phyloP scores from a whole-genome alignment of 2,329 filamentous ascomycete species.

The Colletotrichum tanaceti region DNA sequence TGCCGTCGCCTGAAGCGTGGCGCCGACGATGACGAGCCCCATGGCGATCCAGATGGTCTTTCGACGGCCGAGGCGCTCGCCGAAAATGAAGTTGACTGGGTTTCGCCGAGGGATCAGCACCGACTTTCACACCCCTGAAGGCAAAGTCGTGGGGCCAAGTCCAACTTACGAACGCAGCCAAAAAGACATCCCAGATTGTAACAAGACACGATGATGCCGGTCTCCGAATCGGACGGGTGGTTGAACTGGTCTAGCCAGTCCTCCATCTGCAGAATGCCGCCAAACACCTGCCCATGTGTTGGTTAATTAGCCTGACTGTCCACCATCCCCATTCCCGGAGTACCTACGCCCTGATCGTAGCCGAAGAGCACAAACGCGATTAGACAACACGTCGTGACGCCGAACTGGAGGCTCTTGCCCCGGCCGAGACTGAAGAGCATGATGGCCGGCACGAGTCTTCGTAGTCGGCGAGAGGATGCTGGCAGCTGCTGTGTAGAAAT shows the following conservation, averaged over 20 bases:
- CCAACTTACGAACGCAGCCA: constrained; percentile 47
- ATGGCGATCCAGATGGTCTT: constrained; percentile 50
- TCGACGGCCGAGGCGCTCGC: constrained; percentile 50
- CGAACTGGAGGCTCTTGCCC: constrained; percentile 23
- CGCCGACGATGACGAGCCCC: constrained; percentile 49
- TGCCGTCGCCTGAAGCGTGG: constrained; percentile 50
- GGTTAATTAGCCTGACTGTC: background rate
- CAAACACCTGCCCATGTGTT: constrained; percentile 50
- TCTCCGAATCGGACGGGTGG: constrained; percentile 45
- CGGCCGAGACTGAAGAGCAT: constrained; percentile 29
- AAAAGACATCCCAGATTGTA: constrained; percentile 57
- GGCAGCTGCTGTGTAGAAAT: too few relatives aligned
- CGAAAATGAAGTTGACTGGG: constrained; percentile 44
- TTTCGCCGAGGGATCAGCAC: background rate
- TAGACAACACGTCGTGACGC: constrained; percentile 25
- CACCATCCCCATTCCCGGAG: rapidly evolving
- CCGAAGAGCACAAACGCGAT: constrained; percentile 51
- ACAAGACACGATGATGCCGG: constrained; percentile 48
- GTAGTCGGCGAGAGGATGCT: too few relatives aligned
- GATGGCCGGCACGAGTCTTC: background rate
- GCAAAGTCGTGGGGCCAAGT: background rate
- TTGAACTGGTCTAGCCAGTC: constrained; percentile 52
- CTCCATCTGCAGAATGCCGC: constrained; percentile 58
- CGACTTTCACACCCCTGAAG: too few relatives aligned
- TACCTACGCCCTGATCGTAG: constrained; percentile 58